phyloP scores from a whole-genome alignment of 2,329 filamentous ascomycete species.

The Fusarium sp. region DNA sequence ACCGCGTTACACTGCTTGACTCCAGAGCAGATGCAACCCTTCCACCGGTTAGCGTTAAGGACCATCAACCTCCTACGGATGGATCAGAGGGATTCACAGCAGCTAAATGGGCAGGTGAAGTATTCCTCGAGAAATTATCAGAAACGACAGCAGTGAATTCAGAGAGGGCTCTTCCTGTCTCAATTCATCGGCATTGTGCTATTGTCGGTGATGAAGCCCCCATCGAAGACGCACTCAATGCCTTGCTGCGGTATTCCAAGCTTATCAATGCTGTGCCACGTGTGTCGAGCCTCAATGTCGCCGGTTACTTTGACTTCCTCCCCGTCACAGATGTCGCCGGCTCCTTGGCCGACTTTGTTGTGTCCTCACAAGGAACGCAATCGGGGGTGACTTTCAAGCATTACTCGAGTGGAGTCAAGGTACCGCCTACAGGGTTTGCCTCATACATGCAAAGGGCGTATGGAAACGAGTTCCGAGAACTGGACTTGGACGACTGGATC shows the following conservation, averaged over 20 bases:
- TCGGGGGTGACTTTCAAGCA: neutral
- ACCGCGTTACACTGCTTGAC: neutral
- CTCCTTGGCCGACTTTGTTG: neutral
- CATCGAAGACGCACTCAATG: neutral
- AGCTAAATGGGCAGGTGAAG: neutral
- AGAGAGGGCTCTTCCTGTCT: neutral
- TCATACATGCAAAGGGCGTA: neutral
- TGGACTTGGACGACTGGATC: neutral
- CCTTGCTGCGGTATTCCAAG: neutral
- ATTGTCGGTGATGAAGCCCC: neutral
- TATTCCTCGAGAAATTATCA: neutral
- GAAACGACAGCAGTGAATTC: fast-evolving
- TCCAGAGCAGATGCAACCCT: neutral
- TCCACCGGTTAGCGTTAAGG: neutral
- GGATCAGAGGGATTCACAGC: neutral
- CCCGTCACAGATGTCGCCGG: neutral
- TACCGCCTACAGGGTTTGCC: neutral
- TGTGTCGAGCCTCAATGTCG: neutral
- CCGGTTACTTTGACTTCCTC: neutral
- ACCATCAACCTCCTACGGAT: neutral
- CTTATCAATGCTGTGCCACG: neutral
- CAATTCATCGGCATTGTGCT: neutral
- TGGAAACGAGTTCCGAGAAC: neutral
- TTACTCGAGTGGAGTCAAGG: neutral
- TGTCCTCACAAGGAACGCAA: neutral